A percentile compares a stretch with the other conserved stretches of the same genome.
Evolutionary conservation across 345 rosid genomes (phyloP).

Genomic region (Rhizophora apiculata): DNA sequence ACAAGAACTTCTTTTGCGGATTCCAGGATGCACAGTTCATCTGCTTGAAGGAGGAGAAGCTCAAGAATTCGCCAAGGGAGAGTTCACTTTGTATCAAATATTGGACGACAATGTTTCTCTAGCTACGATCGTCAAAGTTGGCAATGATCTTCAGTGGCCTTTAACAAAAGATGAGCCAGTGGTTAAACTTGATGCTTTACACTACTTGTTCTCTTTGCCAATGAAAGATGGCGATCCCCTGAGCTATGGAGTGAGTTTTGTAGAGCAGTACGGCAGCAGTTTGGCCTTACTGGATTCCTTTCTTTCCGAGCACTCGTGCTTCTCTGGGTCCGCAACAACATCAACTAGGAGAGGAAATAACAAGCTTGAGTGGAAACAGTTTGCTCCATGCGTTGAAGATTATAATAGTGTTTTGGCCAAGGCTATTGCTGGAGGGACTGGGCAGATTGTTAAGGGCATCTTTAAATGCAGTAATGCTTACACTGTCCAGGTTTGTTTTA

Average conservation of each 20-base stretch:
- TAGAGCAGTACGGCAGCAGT: slow-evolving; percentile 25
- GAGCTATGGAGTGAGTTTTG: slow-evolving; percentile 80
- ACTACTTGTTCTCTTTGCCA: slow-evolving; percentile 78
- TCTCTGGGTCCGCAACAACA: slow-evolving; percentile 38
- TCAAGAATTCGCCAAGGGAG: slow-evolving; percentile 58
- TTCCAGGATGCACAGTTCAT: slow-evolving; percentile 72
- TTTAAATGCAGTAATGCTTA: slow-evolving; percentile 76
- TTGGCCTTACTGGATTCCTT: slow-evolving; percentile 56
- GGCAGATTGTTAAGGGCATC: slow-evolving; percentile 82
- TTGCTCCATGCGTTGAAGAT: slow-evolving; percentile 75
- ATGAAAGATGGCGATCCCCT: slow-evolving; percentile 70
- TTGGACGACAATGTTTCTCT: slow-evolving; percentile 51
- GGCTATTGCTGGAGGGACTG: slow-evolving; percentile 96
- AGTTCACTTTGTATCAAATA: slow-evolving; percentile 53
- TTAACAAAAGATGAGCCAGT: slow-evolving; percentile 90
- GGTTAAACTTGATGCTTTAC: slow-evolving; percentile 62
- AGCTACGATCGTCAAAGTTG: slow-evolving; percentile 65
- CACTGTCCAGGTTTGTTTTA: slow-evolving; percentile 60
- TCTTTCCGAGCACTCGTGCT: slow-evolving; percentile 62
- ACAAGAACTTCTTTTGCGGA: slow-evolving; percentile 48
- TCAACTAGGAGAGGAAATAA: slow-evolving; percentile 21
- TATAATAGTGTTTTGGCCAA: slow-evolving; percentile 69
- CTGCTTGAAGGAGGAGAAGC: slow-evolving; percentile 81
- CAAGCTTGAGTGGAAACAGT: slow-evolving; percentile 66
- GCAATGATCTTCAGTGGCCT: slow-evolving; percentile 78